Base-by-base conservation (phyloP, 345 rosid genomes). In the Melaleuca alternifolia region DNA sequence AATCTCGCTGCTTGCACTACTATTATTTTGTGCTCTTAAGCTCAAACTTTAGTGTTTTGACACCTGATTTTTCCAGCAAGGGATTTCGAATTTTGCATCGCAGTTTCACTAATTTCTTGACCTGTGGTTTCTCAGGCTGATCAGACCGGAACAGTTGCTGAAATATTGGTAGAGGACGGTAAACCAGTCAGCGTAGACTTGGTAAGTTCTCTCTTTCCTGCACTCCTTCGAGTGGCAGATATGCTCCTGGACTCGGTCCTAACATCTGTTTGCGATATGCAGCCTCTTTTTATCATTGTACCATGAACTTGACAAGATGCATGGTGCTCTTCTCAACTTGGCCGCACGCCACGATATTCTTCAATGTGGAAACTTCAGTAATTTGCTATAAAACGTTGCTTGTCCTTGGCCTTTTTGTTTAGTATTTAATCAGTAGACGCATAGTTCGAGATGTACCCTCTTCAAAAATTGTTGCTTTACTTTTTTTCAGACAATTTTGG, bases 121-220 rank as follows among this genome's bases (percentile, higher is more conserved):
- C 82, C 26, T 37, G 48, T 52, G 76, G 71, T 90, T 83, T 86
- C 56, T 84, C 90, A 97, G 99, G 98, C 99, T 87, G 99, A 97
- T 89, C 96, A 93, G 86, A 93, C 98, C 6, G 99, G 99, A 92
- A 97, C 99, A 81, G 84, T 97, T 86, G 84, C 91, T 44, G 99
- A 94, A 89, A 86, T 97, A 89, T 87, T 93, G 85, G 94, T 82
- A n/a, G 99, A 96, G 65, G 97, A 97, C 82, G 98, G 95, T 37
- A 95, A 97, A 93, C 88, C 98, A 77, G 99, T 97, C 83, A 95
- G 95, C 71, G 89, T 96, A 83, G 99, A 93, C 93, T 85, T 82
- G 98, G 99, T 97, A 93, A 89, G 83, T n/a, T 59, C 44, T 44
- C 86, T 86, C 57, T 84, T 84, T 65, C 82, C 54, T 54, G 76